Evolutionary conservation across 1,139 yeast genomes (phyloP).

Genomic region (Protomyces inouyei): DNA sequence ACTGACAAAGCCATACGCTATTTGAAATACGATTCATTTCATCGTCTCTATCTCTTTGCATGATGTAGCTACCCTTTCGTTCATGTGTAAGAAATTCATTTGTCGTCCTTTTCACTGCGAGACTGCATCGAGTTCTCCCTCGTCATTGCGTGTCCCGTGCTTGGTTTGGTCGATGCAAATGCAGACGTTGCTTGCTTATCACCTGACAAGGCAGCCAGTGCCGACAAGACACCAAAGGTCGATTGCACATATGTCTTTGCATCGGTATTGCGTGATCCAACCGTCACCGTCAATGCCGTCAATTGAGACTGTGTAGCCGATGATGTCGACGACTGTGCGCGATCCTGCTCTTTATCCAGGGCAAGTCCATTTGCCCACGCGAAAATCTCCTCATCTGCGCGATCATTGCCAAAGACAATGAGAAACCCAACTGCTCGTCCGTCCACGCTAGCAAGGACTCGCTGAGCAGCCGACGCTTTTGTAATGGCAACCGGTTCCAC

Average conservation of each 20-base stretch:
- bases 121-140: background rate
- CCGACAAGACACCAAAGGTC: slow-evolving; percentile 19
- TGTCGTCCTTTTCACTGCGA: background rate
- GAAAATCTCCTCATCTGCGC: slow-evolving; percentile 65
- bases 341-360: slow-evolving; percentile 16
- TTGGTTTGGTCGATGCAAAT: background rate
- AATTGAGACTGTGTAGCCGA: background rate
- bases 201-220: background rate
- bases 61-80: no score
- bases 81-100: background rate
- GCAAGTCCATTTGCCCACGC: slow-evolving; percentile 49
- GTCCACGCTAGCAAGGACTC: slow-evolving; percentile 32
- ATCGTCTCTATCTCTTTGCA: no score
- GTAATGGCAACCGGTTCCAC: slow-evolving; percentile 52
- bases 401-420: slow-evolving; percentile 39
- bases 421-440: slow-evolving; percentile 16
- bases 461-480: slow-evolving; percentile 52
- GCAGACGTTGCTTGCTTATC: background rate
- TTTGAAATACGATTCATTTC: no score
- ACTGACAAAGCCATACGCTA: no score
- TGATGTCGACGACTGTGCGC: background rate
- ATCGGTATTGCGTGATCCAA: slow-evolving; percentile 20
- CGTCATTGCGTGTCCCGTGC: background rate
- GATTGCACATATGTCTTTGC: slow-evolving; percentile 18
- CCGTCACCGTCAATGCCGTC: slow-evolving; percentile 10